These are phyloP conservation scores for Paecilomyces sp. DNA, from an alignment of 2,329 filamentous ascomycete genomes.

Conservation along the genomic window DNA sequence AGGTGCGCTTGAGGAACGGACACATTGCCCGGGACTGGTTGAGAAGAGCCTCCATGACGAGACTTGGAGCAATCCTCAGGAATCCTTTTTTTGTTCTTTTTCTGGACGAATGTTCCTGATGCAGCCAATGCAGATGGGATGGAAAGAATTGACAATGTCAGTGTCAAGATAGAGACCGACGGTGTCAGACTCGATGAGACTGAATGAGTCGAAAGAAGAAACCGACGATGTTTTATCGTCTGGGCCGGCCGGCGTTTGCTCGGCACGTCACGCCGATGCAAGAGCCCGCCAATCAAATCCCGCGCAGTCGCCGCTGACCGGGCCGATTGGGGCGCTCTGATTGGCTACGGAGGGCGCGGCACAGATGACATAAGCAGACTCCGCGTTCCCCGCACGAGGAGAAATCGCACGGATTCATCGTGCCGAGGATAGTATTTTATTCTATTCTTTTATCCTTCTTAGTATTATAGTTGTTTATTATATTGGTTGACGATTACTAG, in stretches of 20 bases:
- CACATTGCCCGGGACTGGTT: slow-evolving; percentile 96
- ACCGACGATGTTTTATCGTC: background rate
- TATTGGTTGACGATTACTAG: too few species aligned
- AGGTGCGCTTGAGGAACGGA: slow-evolving; percentile 92
- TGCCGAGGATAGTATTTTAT: background rate
- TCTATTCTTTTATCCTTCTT: too few species aligned
- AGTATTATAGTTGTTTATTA: too few species aligned
- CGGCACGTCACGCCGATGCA: background rate
- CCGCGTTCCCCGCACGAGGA: background rate
- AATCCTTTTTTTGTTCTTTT: background rate
- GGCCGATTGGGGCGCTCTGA: background rate
- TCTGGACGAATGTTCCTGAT: background rate
- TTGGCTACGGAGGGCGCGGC: background rate
- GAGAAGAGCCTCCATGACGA: slow-evolving; percentile 79
- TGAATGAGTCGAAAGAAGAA: background rate
- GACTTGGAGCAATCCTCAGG: background rate
- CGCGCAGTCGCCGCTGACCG: background rate
- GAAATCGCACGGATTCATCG: background rate
- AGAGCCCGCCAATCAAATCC: background rate
- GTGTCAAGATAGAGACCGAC: background rate
- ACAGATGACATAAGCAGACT: background rate
- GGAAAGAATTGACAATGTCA: background rate
- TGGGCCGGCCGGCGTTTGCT: background rate
- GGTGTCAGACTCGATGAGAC: background rate
- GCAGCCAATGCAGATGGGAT: background rate